Conservation (phyloP, 768 basidiomycete genomes). For the Boletus sp. region DNA sequence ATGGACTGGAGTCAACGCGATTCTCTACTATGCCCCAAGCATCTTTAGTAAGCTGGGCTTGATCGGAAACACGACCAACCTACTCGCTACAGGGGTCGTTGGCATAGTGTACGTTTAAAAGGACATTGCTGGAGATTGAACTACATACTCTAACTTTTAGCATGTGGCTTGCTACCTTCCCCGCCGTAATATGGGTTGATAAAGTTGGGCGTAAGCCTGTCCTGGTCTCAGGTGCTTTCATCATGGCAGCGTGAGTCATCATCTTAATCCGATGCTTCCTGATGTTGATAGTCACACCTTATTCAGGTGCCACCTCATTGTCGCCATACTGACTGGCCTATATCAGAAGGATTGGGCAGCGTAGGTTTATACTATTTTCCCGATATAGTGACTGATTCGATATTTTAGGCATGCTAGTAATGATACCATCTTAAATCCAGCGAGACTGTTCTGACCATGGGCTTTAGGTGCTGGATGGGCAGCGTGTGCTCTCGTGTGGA, state of each 20-base stretch:
- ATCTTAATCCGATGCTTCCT: conserved; percentile 8
- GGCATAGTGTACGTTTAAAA: conserved; percentile 60
- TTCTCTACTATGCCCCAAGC: conserved; percentile 71
- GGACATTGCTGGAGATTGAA: background rate
- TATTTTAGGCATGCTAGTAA: conserved; percentile 4
- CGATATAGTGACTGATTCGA: background rate
- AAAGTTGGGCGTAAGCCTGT: conserved; percentile 73
- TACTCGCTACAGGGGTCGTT: conserved; percentile 68
- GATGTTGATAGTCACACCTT: conserved; percentile 10
- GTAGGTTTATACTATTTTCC: conserved; percentile 31
- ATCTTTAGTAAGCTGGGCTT: conserved; percentile 65
- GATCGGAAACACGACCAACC: conserved; percentile 54
- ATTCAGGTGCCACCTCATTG: conserved; percentile 63
- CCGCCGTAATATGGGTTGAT: conserved; percentile 80
- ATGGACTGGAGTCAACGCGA: conserved; percentile 77
- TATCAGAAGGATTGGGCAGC: conserved; percentile 53
- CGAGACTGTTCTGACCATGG: background rate
- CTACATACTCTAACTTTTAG: conserved; percentile 27
- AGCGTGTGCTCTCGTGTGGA: conserved; percentile 68
- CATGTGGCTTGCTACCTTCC: conserved; percentile 76
- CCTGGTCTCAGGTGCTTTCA: conserved; percentile 66
- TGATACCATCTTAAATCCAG: background rate
- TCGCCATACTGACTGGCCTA: conserved; percentile 61
- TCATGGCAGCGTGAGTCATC: conserved; percentile 56
- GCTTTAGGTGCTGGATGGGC: conserved; percentile 63